Percentiles rank a stretch among this genome's conserved stretches.
These are phyloP conservation scores for Selaginella moellendorffii DNA, from an alignment of 75 land plant species.

Conservation along the genomic window DNA sequence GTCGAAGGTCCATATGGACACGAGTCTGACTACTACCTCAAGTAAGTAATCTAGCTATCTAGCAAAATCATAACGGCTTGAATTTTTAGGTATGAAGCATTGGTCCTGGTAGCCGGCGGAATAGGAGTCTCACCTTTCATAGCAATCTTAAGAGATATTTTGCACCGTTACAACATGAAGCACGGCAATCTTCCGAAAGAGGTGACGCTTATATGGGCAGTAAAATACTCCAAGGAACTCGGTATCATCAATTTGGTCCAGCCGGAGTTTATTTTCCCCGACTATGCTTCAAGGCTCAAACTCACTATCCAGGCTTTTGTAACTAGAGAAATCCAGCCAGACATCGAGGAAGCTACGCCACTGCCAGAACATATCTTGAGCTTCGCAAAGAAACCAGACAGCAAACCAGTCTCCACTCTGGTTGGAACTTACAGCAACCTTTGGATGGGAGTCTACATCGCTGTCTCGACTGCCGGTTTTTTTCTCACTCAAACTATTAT, in stretches of 20 bases:
- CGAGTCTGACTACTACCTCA: constrained; percentile 21
- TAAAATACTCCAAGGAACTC: constrained; percentile 61
- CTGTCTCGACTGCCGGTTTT: constrained; percentile 14
- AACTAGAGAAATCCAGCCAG: constrained; percentile 24
- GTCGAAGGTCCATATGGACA: constrained; percentile 95
- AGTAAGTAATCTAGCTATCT: background rate
- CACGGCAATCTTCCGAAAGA: constrained; percentile 43
- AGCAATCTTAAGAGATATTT: constrained; percentile 25
- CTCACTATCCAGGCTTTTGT: constrained; percentile 40
- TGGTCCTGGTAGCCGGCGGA: constrained; percentile 21
- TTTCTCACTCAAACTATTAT: background rate
- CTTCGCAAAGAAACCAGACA: background rate
- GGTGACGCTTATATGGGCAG: constrained; percentile 63
- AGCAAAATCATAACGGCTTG: no score
- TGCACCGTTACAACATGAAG: constrained; percentile 29
- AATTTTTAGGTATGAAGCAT: background rate
- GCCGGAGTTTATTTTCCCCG: constrained; percentile 35
- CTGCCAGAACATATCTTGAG: constrained; percentile 7
- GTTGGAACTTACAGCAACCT: constrained; percentile 19
- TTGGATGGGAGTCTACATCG: constrained; percentile 10
- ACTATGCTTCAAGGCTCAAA: constrained; percentile 29
- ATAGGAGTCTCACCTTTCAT: constrained; percentile 26
- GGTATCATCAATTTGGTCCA: constrained; percentile 40
- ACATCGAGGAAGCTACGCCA: constrained; percentile 9
- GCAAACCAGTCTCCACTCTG: constrained; percentile 11